Percentiles rank a stretch among this genome's conserved stretches.
These are phyloP conservation scores for Cucurbita argyrosperma DNA, from an alignment of 306 rosid genomes.

Conservation along the genomic window DNA sequence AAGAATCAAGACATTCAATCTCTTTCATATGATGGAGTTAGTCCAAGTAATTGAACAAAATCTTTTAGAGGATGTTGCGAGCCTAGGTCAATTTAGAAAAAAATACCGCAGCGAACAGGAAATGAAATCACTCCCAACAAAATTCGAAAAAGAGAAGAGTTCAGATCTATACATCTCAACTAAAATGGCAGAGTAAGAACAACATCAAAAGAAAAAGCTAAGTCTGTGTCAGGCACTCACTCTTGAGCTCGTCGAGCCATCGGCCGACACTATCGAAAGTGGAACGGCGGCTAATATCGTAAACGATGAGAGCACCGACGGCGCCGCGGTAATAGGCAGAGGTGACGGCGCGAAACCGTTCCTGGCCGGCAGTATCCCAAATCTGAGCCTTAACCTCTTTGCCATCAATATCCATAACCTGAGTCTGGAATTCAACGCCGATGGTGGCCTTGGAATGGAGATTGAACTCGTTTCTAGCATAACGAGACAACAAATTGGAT, in stretches of 20 bases:
- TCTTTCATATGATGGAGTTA: neutral
- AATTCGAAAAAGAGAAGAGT: neutral
- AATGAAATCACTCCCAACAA: no score
- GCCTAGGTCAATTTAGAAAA: no score
- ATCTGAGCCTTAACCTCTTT: conserved; percentile 93
- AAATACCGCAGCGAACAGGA: no score
- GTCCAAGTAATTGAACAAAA: neutral
- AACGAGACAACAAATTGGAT: conserved; percentile 70
- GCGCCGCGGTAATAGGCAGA: conserved; percentile 92
- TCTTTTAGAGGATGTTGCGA: neutral
- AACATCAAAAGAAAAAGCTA: neutral
- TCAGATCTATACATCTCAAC: conserved; percentile 8
- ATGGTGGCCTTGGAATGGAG: conserved; percentile 87
- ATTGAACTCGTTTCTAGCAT: conserved; percentile 79
- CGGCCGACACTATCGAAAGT: conserved; percentile 77
- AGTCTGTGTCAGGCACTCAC: conserved; percentile 16
- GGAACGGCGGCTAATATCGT: conserved; percentile 70
- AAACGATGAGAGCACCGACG: conserved; percentile 78
- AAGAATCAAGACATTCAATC: neutral
- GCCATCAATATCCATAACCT: conserved; percentile 62
- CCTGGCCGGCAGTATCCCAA: conserved; percentile 99
- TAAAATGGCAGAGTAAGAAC: neutral
- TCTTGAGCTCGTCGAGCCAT: conserved; percentile 93
- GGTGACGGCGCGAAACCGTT: conserved; percentile 86
- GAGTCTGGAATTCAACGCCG: conserved; percentile 90